Conservation (phyloP, 352 stramenopile species). For the Paralagenidium karlingii region DNA sequence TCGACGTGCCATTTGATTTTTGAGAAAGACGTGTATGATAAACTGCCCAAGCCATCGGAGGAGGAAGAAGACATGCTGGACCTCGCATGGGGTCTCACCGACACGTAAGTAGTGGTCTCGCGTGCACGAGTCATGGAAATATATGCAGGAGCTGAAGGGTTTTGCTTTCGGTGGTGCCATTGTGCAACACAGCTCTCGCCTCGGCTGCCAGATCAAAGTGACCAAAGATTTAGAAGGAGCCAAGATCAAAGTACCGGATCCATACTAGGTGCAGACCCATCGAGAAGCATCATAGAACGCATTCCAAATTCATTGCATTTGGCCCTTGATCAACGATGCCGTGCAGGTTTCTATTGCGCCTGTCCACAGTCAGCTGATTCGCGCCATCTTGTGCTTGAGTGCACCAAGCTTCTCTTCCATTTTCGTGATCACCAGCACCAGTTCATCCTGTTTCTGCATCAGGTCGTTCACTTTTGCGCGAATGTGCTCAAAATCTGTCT, state of each 20-base stretch:
- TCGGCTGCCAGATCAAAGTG: conserved; percentile 88
- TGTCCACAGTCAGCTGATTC: too few relatives aligned
- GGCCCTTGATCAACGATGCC: too few relatives aligned
- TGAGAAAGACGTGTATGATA: conserved; percentile 79
- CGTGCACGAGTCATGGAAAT: neutral
- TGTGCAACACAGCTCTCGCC: conserved; percentile 45
- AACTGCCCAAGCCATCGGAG: conserved; percentile 79
- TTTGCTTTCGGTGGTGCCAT: neutral
- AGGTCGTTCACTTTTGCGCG: conserved; percentile 38
- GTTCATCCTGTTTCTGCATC: conserved; percentile 39
- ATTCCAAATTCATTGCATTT: too few relatives aligned
- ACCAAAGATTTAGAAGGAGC: conserved; percentile 77
- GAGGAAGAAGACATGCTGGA: conserved; percentile 96
- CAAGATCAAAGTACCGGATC: conserved; percentile 80
- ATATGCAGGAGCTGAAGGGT: neutral
- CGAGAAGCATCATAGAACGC: too few relatives aligned
- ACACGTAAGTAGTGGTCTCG: conserved; percentile 56
- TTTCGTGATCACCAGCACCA: conserved; percentile 25
- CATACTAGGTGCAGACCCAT: too few relatives aligned
- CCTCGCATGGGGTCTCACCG: conserved; percentile 87
- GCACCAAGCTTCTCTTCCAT: conserved; percentile 19
- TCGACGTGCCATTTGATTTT: conserved; percentile 92
- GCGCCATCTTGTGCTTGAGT: conserved; percentile 1
- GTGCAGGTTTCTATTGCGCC: too few relatives aligned
- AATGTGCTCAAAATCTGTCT: conserved; percentile 71